Evolutionary conservation across 2,329 filamentous ascomycete genomes (phyloP).

Genomic region (Clonostachys byssicola): DNA sequence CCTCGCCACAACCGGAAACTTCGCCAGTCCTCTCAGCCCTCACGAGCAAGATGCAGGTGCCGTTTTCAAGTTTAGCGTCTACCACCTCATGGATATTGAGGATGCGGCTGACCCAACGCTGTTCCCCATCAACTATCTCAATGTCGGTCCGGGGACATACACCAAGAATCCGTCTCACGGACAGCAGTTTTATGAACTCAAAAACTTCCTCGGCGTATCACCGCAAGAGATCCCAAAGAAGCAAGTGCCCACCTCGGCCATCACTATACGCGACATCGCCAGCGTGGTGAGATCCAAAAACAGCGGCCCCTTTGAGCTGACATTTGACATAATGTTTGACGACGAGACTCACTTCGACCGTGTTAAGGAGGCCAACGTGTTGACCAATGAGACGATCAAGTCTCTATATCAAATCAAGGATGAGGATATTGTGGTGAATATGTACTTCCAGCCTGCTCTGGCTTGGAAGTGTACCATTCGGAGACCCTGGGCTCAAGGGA

Average conservation of each 20-base stretch:
- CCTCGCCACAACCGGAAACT: slow-evolving; percentile 43
- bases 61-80: slow-evolving; percentile 36
- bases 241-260: background rate
- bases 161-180: background rate
- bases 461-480: slow-evolving; percentile 39
- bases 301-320: slow-evolving; percentile 44
- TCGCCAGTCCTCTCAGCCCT: slow-evolving; percentile 22
- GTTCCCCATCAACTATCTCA: slow-evolving; percentile 1
- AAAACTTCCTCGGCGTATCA: background rate
- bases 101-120: slow-evolving; percentile 6
- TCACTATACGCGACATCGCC: slow-evolving; percentile 20
- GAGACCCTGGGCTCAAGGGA: slow-evolving; percentile 24
- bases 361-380: slow-evolving; percentile 27
- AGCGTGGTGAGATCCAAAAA: slow-evolving; percentile 43
- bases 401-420: slow-evolving; percentile 18
- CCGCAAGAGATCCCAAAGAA: background rate
- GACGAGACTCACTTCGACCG: slow-evolving; percentile 20
- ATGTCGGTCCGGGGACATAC: slow-evolving; percentile 9
- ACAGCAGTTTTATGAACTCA: background rate
- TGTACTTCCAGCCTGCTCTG: slow-evolving; percentile 34
- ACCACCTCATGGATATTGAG: slow-evolving; percentile 38
- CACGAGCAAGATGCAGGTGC: slow-evolving; percentile 20
- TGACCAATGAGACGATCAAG: slow-evolving; percentile 26
- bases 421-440: slow-evolving; percentile 20
- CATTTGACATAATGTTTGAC: slow-evolving; percentile 45